A percentile compares a stretch with the other conserved stretches of the same genome.
Evolutionary conservation across 805 yeast species (phyloP).

Genomic region (Debaryomyces prosopidis): DNA sequence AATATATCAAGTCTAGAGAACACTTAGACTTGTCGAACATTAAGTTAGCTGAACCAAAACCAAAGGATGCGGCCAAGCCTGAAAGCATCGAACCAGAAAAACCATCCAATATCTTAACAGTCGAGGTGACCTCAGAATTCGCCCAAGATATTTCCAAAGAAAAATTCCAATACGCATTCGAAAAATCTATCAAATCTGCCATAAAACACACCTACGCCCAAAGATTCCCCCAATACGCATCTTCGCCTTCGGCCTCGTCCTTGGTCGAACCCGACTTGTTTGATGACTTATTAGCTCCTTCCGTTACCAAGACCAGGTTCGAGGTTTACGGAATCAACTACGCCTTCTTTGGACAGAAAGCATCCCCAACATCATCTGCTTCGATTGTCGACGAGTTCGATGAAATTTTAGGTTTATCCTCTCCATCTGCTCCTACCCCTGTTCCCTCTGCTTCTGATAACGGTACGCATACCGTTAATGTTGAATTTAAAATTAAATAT

Average conservation of each 20-base stretch:
- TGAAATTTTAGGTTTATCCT: constrained; percentile 30
- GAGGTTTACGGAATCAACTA: constrained; percentile 28
- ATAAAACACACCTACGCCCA: constrained; percentile 29
- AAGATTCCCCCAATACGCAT: constrained; percentile 37
- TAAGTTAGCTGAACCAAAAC: constrained; percentile 39
- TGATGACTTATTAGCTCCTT: constrained; percentile 38
- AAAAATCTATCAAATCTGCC: constrained; percentile 29
- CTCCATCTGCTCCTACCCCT: constrained; percentile 6
- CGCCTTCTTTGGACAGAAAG: constrained; percentile 17
- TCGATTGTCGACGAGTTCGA: constrained; percentile 23
- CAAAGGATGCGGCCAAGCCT: constrained; percentile 8
- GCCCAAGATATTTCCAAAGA: constrained; percentile 21
- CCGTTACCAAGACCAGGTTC: constrained; percentile 36
- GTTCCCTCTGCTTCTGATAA: constrained; percentile 7
- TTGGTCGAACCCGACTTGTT: constrained; percentile 27
- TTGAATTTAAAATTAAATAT: constrained; percentile 34
- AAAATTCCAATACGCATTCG: constrained; percentile 31
- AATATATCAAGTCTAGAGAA: constrained; percentile 54
- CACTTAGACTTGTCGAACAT: constrained; percentile 76
- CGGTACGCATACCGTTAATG: constrained; percentile 18
- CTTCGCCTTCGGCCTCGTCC: constrained; percentile 28
- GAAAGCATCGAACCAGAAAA: constrained; percentile 18
- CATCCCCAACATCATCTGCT: constrained; percentile 2
- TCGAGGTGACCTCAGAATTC: constrained; percentile 26
- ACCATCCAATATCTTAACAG: constrained; percentile 28